A percentile compares a stretch with the other conserved stretches of the same genome.
Evolutionary conservation across 257 asterid genomes (phyloP).

Genomic region (Striga asiatica): DNA sequence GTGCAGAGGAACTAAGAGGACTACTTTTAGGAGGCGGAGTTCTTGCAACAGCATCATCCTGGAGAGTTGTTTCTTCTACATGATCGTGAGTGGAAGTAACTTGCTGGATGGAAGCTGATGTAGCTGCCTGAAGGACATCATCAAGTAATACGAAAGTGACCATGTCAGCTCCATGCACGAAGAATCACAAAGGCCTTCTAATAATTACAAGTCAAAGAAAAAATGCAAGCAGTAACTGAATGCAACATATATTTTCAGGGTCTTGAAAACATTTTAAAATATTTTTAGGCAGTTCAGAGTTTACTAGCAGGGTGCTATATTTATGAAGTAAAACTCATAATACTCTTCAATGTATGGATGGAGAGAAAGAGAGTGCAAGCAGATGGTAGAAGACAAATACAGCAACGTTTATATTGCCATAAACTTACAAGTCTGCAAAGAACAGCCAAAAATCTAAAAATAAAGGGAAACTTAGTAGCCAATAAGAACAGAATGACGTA

Average conservation of each 20-base stretch:
- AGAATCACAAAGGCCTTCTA: not conserved
- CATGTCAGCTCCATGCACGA: conserved; percentile 12
- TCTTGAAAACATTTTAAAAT: not conserved
- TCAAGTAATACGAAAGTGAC: conserved; percentile 15
- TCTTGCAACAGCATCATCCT: conserved; percentile 65
- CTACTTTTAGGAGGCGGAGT: conserved; percentile 71
- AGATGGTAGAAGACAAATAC: too few species aligned
- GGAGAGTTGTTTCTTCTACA: conserved; percentile 52
- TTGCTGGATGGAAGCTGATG: conserved; percentile 43
- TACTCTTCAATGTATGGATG: too few species aligned
- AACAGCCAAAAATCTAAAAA: not conserved
- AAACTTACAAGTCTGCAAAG: too few species aligned
- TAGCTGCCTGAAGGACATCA: conserved; percentile 36
- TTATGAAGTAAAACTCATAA: conserved; percentile 1
- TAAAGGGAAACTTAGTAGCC: not conserved
- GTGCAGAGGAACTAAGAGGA: conserved; percentile 46
- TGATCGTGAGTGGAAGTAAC: conserved; percentile 45
- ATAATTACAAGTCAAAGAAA: too few species aligned
- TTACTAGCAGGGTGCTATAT: not conserved
- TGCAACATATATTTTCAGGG: not conserved
- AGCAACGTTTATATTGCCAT: not conserved
- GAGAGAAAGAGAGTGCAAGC: too few species aligned
- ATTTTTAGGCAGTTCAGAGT: not conserved
- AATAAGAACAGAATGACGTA: not conserved
- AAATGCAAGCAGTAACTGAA: not conserved